Base-by-base conservation (phyloP, 257 asterid species). In the Lantana camara region DNA sequence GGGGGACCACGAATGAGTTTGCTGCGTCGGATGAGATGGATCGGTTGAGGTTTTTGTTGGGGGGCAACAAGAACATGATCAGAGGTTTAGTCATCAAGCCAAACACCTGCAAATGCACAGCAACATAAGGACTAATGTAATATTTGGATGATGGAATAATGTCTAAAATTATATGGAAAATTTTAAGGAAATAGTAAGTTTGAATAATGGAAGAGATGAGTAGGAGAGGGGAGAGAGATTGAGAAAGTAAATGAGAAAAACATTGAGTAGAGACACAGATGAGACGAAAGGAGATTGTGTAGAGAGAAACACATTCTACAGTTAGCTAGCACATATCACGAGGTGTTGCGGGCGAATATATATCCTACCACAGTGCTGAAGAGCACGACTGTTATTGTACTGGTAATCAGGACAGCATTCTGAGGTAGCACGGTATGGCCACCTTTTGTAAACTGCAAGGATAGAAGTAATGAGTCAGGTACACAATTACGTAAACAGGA, bases 361-460 rank as follows among this genome's bases (percentile, higher is more conserved):
- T 57, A 64, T 57, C 90, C 75, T 85, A 90, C 97, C 96, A 86
- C 83, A 55, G 96, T 94, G 89, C 96, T 94, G 82, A 90, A 79
- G 65, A 94, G 99, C 78, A 94, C 99, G 61, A 94, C 94, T 17
- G 95, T 88, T 61, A 94, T 94, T 9, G 99, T 94, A 71, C 99
- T 94, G 62, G 99, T 94, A 74, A 94, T 90, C 96, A 94, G 68
- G 67, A 90, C 73, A 35, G 99, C 94, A 44, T 82, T 90, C 19
- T 69, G 91, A 21, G 80, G 92, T 70, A 79, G 72, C 72, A 85
- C 76, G 21, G 96, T 90, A 59, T 84, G 95, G 21, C 96, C 97
- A 1, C 72, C 77, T 29, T 80, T 83, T n/a, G 95, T 88, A 68
- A 94, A 94, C 99, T 94, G 83, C 80, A 81, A 0, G 30, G 57